phyloP scores from a whole-genome alignment of 1,284 basidiomycete genomes.

The Polyporus tsugae region DNA sequence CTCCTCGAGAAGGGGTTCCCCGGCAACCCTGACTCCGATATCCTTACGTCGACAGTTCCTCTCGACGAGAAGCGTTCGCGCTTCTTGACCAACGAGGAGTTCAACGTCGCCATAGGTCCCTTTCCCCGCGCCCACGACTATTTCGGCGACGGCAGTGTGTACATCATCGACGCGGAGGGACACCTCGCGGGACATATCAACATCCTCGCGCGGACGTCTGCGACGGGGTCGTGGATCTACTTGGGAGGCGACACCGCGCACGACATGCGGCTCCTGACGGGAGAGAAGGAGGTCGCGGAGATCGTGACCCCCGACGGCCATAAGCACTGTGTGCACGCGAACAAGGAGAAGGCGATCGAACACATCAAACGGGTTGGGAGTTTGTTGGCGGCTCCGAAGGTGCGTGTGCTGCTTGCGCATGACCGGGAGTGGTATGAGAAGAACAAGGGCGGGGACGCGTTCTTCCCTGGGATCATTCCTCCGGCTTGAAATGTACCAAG shows the following conservation, averaged over 20 bases:
- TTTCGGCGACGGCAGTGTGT: slow-evolving; percentile 63
- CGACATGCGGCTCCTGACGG: slow-evolving; percentile 57
- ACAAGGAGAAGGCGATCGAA: slow-evolving; percentile 50
- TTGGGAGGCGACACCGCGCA: slow-evolving; percentile 64
- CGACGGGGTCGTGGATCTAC: slow-evolving; percentile 61
- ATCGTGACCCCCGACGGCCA: slow-evolving; percentile 35
- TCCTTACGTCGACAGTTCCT: slow-evolving; percentile 51
- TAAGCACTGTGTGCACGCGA: slow-evolving; percentile 49
- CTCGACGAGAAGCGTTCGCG: slow-evolving; percentile 45
- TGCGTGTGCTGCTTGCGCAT: slow-evolving; percentile 57
- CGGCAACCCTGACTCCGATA: slow-evolving; percentile 43
- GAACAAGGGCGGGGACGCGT: slow-evolving; percentile 10
- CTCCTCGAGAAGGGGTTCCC: slow-evolving; percentile 52
- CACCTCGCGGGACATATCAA: slow-evolving; percentile 64
- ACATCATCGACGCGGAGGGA: slow-evolving; percentile 62
- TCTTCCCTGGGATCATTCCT: slow-evolving; percentile 2
- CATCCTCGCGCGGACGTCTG: slow-evolving; percentile 60
- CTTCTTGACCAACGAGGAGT: slow-evolving; percentile 45
- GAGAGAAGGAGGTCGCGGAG: slow-evolving; percentile 50
- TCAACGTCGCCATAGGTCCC: slow-evolving; percentile 50
- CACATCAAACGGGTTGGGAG: slow-evolving; percentile 50
- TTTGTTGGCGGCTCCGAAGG: slow-evolving; percentile 47
- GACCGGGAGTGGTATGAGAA: slow-evolving; percentile 55
- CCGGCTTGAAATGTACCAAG: neutral
- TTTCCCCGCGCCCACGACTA: slow-evolving; percentile 61